Evolutionary conservation across 106 monocot genomes (phyloP), one percentile per base, ranked within the genome.

Genomic region (Acorus calamus): DNA sequence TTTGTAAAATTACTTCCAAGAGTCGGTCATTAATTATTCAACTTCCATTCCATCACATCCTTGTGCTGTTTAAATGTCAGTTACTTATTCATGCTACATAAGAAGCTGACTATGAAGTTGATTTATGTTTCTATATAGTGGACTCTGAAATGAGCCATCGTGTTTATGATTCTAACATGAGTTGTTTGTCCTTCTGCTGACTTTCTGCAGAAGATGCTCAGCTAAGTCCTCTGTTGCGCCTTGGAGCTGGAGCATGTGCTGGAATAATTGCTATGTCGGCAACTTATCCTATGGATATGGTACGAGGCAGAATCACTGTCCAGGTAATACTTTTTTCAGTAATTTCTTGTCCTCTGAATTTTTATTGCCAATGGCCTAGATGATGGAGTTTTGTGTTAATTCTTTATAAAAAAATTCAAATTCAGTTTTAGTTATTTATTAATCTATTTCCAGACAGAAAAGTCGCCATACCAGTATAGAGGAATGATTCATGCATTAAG

Each of bases 221-320:
- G 52, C 83, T 89, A 2, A 79, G 86, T 8, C 94, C 94, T 59
- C 62, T 89, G 57, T 66, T 94, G 72, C 86, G 94, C 0, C 85
- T 94, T 64, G 94, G 89, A 74, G 93, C 89, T 74, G 88, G 93
- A 72, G 93, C 93, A 60, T 89, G 86, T 77, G 93, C 93, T 79
- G 93, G 88, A 64, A 89, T 93, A 5, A 93, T 93, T 70, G 93
- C 93, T 10, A 93, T 93, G 93, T 93, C 93, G 65, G 86, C 89
- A 46, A 89, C 89, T 55, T 93, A 93, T 71, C 93, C 93, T 45
- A 83, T 93, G 93, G 93, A 93, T 76, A 89, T 93, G 93, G 93
- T 89, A 46, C 80, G 89, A 4, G 89, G 93, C 55, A 85, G 93
- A 69, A 89, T 93, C n/a, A 93, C 93, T 47, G 93, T 93, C 6